Evolutionary conservation across 345 rosid genomes (phyloP).

Genomic region (Salix caprea): DNA sequence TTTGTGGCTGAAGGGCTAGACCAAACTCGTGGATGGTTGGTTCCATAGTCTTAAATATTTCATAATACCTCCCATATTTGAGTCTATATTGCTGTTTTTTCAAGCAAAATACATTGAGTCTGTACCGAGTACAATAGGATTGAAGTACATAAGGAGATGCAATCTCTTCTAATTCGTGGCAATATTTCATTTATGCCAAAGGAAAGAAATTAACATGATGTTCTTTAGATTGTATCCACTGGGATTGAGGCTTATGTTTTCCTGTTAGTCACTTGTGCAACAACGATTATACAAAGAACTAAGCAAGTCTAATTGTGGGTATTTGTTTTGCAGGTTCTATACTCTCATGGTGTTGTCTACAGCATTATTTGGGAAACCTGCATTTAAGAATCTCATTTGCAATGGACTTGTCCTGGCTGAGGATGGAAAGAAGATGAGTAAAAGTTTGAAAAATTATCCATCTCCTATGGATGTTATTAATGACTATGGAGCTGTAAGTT

Average conservation of each 20-base stretch:
- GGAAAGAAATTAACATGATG: too few species aligned
- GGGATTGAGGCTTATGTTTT: background rate
- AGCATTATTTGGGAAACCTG: constrained; percentile 91
- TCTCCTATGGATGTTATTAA: constrained; percentile 81
- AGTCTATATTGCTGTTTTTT: background rate
- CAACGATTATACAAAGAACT: background rate
- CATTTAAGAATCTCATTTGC: constrained; percentile 90
- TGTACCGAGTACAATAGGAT: background rate
- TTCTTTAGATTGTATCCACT: background rate
- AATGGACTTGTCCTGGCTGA: constrained; percentile 96
- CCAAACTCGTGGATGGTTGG: constrained; percentile 99
- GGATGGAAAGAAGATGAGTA: constrained; percentile 99
- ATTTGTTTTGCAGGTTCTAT: constrained; percentile 62
- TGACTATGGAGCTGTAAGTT: constrained; percentile 94
- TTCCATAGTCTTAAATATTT: constrained; percentile 16
- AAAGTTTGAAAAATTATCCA: constrained; percentile 84
- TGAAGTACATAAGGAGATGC: background rate
- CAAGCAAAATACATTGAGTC: background rate
- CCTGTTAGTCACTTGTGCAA: background rate
- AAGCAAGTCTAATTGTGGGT: constrained; percentile 1
- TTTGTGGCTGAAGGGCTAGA: constrained; percentile 99
- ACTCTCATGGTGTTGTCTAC: constrained; percentile 99
- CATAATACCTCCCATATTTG: background rate
- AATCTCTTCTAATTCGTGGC: background rate
- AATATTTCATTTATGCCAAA: background rate